Percentiles rank a stretch among this genome's conserved stretches.
Conservation (phyloP, 1,284 basidiomycete species). For the Chondrostereum purpureum region DNA sequence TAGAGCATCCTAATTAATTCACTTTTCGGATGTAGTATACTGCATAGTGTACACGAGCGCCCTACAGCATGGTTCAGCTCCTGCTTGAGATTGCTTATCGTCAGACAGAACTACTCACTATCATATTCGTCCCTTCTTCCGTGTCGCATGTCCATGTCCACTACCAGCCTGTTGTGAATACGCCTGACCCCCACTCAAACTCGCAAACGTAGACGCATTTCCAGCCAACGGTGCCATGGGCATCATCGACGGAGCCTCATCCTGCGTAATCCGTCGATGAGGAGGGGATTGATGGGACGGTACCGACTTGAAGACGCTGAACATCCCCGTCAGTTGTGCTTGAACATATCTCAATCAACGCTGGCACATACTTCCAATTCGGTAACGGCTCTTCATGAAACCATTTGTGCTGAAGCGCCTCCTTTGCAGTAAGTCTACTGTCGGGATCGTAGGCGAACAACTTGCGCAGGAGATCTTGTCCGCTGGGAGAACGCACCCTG, state of each 20-base stretch:
- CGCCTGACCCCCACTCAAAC: slow-evolving; percentile 39
- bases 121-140: slow-evolving; percentile 34
- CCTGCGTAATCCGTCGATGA: slow-evolving; percentile 67
- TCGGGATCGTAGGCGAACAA: slow-evolving; percentile 91
- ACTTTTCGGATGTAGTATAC: too few species aligned
- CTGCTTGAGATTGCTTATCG: too few species aligned
- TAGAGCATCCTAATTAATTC: too few species aligned
- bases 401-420: slow-evolving; percentile 79
- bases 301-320: slow-evolving; percentile 56
- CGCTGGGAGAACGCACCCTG: slow-evolving; percentile 53
- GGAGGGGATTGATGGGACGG: slow-evolving; percentile 58
- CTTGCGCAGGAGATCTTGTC: slow-evolving; percentile 78
- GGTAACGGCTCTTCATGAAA: slow-evolving; percentile 74
- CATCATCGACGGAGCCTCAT: slow-evolving; percentile 75
- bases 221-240: slow-evolving; percentile 46
- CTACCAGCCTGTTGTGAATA: slow-evolving; percentile 25
- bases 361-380: slow-evolving; percentile 56
- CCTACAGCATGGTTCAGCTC: too few species aligned
- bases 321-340: slow-evolving; percentile 4
- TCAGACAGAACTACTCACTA: too few species aligned
- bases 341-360: slow-evolving; percentile 5
- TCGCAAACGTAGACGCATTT: slow-evolving; percentile 43
- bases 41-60: too few species aligned
- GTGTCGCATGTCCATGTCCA: slow-evolving; percentile 19
- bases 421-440: slow-evolving; percentile 75